Conservation (phyloP, 345 rosid genomes). For the Aegle marmelos region DNA sequence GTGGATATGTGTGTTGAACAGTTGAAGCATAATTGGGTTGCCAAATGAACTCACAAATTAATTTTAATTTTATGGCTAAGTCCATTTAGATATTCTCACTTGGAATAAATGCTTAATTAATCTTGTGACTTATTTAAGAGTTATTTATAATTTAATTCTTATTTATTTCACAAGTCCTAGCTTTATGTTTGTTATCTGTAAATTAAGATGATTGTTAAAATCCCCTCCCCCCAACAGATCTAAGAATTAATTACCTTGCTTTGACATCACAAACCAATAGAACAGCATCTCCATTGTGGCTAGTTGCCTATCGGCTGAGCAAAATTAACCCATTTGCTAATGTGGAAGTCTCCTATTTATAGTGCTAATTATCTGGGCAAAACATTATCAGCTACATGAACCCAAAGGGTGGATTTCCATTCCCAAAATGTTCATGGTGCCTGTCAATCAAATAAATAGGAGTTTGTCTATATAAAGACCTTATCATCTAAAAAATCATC, state of each 20-base stretch:
- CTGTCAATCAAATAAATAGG: neutral
- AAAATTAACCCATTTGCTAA: conserved; percentile 13
- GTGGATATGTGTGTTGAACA: too few species aligned
- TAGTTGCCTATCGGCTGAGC: conserved; percentile 14
- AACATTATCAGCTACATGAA: neutral
- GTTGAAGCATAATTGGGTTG: neutral
- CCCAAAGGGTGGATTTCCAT: neutral
- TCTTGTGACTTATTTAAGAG: neutral
- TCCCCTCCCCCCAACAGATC: neutral
- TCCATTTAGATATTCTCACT: neutral
- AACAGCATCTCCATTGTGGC: conserved; percentile 4
- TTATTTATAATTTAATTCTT: too few species aligned
- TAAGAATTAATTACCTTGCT: neutral
- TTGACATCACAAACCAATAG: conserved; percentile 21
- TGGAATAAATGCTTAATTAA: neutral
- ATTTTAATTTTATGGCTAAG: neutral
- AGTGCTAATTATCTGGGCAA: conserved; percentile 8
- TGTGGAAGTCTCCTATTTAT: conserved; percentile 28
- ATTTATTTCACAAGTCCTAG: neutral
- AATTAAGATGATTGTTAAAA: too few species aligned
- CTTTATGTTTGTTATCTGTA: neutral
- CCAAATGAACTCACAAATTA: neutral
- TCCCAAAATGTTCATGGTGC: neutral
- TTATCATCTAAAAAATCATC: too few species aligned
- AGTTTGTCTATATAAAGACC: neutral